Base-by-base conservation (phyloP, 805 yeast species). In the Metahyphopichia silvanorum region DNA sequence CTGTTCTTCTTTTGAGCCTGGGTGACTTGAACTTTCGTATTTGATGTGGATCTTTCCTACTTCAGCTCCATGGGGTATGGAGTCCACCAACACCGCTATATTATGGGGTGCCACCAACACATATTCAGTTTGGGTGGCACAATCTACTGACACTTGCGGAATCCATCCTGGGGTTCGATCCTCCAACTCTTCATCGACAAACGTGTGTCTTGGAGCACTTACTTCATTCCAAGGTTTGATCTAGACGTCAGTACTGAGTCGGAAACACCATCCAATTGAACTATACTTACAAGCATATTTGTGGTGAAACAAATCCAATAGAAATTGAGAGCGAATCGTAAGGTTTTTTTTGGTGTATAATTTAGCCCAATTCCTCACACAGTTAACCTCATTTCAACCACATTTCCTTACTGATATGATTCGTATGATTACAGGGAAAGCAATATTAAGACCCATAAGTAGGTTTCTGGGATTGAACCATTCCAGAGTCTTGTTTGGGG, bases 221-320 rank as follows among this genome's bases (percentile, higher is more conserved):
- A 54, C 46, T 24, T 71, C 77, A 16, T 61, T 57, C 69, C 74
- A 63, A 25, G 76, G 79, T 59, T 71, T 69, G 31, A 74, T 57
- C 74, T 69, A 35, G 17, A 24, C 15, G 40, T 41, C 29, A 39
- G 43, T 35, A 36, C 18, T 13, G 19, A 24, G 10, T 21, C n/a
- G 13, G 21, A 24, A 19, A 10, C n/a, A 12, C n/a, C 18, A n/a
- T n/a, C n/a, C n/a, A 16, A 11, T 8, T 22, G 23, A 16, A 12
- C 6, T 9, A 16, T 38, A 49, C 55, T 29, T 47, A 49, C 55
- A 35, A 49, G 50, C 55, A 49, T 47, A 18, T 12, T n/a, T 27
- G 25, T 7, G 12, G 20, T 12, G 23, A 21, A 7, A 21, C 10
- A 21, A 21, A 21, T 12, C 23, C 10, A 11, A 11, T 12, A 12